Base-by-base conservation (phyloP, 768 basidiomycete species). In the Podaxis sp. region DNA sequence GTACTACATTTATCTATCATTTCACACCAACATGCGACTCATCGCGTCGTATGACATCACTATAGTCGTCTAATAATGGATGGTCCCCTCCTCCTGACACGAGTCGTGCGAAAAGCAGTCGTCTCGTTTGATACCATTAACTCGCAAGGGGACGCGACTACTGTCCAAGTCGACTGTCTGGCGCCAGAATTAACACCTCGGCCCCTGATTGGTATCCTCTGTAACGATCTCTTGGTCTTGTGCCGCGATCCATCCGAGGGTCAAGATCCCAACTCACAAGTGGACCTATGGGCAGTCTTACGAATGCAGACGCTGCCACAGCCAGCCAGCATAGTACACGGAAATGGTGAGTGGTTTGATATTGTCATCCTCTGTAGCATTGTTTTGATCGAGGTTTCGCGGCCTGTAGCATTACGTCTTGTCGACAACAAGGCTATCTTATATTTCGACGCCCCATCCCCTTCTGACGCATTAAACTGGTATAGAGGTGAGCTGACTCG, bases 211-310 rank as follows among this genome's bases (percentile, higher is more conserved):
- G 93, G 90, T 25, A 87, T 97, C 59, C 74, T 97, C 32, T 95
- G 94, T 76, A 95, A 94, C 70, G 97, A 99, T 72, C 78, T 98
- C 57, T 76, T 99, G 67, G 94, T 98, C 14, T 78, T 98, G 51
- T 94, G 92, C 72, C 86, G 91, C 62, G 93, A 95, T 72, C 88
- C 91, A 9, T 86, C 89, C 10, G 87, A 88, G 42, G 91, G 91
- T 48, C 82, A 83, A 64, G 95, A 96, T 64, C 86, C 84, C 23
- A 76, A 78, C 50, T 87, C 85, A 3, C 74, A 70, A 23, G 93
- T 98, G 32, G 95, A 98, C 69, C 79, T 98, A n/a, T 98, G 93
- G 90, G 95, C 95, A 36, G 96, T 98, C 35, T 76, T 98, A 62
- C 82, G 96, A 46, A 94, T 99, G 93, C 93, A 95, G 72, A 96